Percentiles rank a stretch among this genome's conserved stretches.
phyloP scores from a whole-genome alignment of 768 basidiomycete genomes.

The Calocera cornea region DNA sequence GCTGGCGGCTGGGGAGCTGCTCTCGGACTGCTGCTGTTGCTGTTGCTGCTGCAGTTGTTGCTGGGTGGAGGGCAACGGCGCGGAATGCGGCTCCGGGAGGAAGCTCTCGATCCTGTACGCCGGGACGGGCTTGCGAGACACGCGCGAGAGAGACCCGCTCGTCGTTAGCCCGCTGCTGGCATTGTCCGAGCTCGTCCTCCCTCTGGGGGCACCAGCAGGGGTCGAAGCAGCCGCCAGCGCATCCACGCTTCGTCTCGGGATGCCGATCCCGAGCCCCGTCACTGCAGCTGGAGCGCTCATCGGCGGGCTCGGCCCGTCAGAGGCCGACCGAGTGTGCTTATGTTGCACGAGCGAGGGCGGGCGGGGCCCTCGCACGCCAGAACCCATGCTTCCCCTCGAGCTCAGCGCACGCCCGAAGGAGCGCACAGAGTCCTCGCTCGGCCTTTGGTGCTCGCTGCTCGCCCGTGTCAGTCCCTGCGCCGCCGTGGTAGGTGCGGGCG shows the following conservation, averaged over 20 bases:
- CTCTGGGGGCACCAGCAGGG: background rate
- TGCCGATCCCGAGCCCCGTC: too few species aligned
- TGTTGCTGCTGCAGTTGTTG: background rate
- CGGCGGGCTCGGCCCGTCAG: background rate
- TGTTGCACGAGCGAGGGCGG: background rate
- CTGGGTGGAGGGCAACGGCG: background rate
- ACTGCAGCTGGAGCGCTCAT: too few species aligned
- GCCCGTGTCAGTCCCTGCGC: background rate
- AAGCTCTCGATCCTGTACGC: background rate
- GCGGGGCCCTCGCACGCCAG: background rate
- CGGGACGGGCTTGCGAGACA: background rate
- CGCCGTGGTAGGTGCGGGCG: background rate
- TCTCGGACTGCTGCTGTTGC: background rate
- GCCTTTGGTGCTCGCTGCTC: background rate
- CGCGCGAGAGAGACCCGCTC: background rate
- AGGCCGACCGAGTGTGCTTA: background rate
- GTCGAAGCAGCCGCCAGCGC: too few species aligned
- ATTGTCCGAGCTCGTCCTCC: background rate
- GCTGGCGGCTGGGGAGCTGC: background rate
- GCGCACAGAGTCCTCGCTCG: background rate
- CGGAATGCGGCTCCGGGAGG: background rate
- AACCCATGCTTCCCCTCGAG: background rate
- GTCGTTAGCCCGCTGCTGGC: background rate
- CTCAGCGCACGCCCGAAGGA: background rate
- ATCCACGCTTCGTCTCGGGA: too few species aligned